phyloP scores from a whole-genome alignment of 305 asterid species.

The Fraxinus sp. region DNA sequence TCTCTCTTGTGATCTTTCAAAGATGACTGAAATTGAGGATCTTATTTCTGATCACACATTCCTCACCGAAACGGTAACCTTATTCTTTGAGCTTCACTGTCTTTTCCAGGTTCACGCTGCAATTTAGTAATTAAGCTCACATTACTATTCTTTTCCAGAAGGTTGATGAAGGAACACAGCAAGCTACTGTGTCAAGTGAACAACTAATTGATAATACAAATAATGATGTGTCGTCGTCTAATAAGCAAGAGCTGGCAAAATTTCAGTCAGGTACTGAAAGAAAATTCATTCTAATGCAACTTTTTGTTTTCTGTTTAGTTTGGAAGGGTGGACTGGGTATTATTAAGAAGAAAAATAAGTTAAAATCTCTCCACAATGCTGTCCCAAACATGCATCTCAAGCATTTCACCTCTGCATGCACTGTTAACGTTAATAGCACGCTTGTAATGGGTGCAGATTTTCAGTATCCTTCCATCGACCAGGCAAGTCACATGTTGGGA shows the following conservation, averaged over 20 bases:
- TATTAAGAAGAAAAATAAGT: background rate
- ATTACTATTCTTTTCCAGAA: slow-evolving; percentile 35
- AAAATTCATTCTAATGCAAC: background rate
- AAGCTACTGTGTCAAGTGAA: slow-evolving; percentile 33
- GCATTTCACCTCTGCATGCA: background rate
- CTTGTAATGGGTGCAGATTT: slow-evolving; percentile 42
- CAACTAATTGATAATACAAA: slow-evolving; percentile 27
- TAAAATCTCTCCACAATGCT: background rate
- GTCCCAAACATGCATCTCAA: background rate
- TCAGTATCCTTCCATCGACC: slow-evolving; percentile 55
- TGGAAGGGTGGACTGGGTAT: background rate
- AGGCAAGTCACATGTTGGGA: slow-evolving; percentile 77
- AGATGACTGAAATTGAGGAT: slow-evolving; percentile 38
- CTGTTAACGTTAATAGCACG: background rate
- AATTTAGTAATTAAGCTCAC: slow-evolving; percentile 12
- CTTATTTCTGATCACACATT: slow-evolving; percentile 32
- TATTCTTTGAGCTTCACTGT: background rate
- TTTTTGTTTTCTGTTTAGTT: background rate
- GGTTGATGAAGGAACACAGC: slow-evolving; percentile 32
- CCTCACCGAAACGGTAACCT: slow-evolving; percentile 45
- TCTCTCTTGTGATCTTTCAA: slow-evolving; percentile 46
- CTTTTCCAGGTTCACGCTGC: background rate
- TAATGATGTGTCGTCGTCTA: slow-evolving; percentile 33
- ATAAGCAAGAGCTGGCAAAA: slow-evolving; percentile 34
- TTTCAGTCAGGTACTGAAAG: slow-evolving; percentile 49